Evolutionary conservation across 306 rosid species (phyloP).

Genomic region (Hippophae gyantsensis): DNA sequence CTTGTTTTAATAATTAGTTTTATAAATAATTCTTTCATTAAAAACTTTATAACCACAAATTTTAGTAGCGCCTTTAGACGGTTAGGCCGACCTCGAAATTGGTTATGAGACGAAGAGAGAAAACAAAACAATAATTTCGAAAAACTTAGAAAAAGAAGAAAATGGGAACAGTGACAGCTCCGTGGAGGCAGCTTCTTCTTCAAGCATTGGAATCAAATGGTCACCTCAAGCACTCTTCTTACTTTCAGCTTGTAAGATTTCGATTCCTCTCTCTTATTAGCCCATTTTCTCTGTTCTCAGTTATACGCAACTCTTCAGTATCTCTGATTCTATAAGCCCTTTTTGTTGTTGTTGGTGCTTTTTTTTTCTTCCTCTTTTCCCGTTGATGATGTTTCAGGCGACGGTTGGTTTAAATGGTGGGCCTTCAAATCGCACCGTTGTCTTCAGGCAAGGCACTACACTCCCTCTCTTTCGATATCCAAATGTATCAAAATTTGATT

Average conservation of each 20-base stretch:
- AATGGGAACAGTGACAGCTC: constrained; percentile 11
- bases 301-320: not conserved
- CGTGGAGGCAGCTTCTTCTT: constrained; percentile 20
- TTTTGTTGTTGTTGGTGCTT: too few relatives aligned
- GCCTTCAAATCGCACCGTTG: constrained; percentile 19
- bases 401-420: constrained; percentile 12
- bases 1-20: too few relatives aligned
- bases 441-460: constrained; percentile 2
- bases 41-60: too few relatives aligned
- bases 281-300: too few relatives aligned
- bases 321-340: not conserved
- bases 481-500: not conserved
- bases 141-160: not conserved
- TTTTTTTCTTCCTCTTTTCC: not conserved
- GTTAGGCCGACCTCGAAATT: too few relatives aligned
- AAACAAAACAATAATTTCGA: not conserved
- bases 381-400: not conserved
- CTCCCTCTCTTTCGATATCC: not conserved
- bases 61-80: too few relatives aligned
- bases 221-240: constrained; percentile 13
- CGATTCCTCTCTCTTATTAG: not conserved
- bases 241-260: constrained; percentile 13
- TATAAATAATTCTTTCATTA: too few relatives aligned
- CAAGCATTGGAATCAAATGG: constrained; percentile 13
- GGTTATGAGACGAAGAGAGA: not conserved